These are phyloP conservation scores for Solanum rostratum DNA, from an alignment of 257 asterid genomes.

Conservation along the genomic window DNA sequence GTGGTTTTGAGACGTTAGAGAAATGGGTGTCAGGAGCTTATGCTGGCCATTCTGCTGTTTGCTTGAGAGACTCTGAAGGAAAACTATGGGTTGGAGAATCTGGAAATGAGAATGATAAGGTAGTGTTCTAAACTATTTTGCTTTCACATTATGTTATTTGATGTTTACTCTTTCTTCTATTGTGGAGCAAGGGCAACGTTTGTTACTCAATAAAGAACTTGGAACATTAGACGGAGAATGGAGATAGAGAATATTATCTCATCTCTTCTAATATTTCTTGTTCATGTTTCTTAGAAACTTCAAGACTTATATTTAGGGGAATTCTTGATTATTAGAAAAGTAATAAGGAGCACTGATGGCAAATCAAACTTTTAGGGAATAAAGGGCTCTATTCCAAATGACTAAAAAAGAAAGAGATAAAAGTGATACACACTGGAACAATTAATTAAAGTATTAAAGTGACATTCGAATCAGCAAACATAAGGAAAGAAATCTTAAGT, in stretches of 20 bases:
- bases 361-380: not conserved
- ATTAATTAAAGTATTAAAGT: not conserved
- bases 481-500: not conserved
- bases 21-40: slow-evolving; percentile 90
- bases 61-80: slow-evolving; percentile 69
- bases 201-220: not conserved
- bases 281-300: not conserved
- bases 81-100: slow-evolving; percentile 93
- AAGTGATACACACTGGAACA: not conserved
- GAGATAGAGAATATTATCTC: not conserved
- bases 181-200: not conserved
- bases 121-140: slow-evolving; percentile 10
- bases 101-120: slow-evolving; percentile 79
- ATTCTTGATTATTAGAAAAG: not conserved
- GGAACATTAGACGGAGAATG: not conserved
- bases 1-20: slow-evolving; percentile 86
- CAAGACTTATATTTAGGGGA: not conserved
- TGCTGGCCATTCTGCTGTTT: slow-evolving; percentile 86
- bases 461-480: not conserved
- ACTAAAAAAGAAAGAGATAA: not conserved
- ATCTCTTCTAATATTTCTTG: not conserved
- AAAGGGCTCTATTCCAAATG: not conserved
- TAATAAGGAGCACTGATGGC: not conserved
- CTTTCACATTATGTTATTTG: not conserved
- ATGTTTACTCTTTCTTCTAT: not conserved